Evolutionary conservation across 805 yeast species (phyloP), one percentile per base, ranked within the genome.

Genomic region (Saccharomycopsis sp.): DNA sequence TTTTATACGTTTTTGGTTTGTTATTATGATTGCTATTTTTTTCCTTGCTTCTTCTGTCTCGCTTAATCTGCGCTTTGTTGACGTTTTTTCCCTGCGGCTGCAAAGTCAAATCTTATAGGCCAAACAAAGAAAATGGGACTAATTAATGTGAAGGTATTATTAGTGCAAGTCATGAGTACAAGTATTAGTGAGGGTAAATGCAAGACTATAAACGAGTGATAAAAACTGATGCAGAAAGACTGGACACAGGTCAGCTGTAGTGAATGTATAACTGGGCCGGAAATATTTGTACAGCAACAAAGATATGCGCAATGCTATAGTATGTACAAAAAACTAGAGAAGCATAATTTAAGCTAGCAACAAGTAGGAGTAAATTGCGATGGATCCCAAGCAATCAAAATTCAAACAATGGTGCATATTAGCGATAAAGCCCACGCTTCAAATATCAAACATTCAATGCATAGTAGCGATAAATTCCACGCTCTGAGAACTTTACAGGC

Each of bases 401-500:
- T n/a, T 37, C 44, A n/a, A n/a, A n/a, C n/a, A n/a, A n/a, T n/a
- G n/a, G n/a, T n/a, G n/a, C n/a, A n/a, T n/a, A n/a, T n/a, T n/a
- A n/a, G n/a, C n/a, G n/a, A n/a, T n/a, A n/a, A n/a, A n/a, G n/a
- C n/a, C n/a, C n/a, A n/a, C n/a, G n/a, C n/a, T n/a, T n/a, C n/a
- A n/a, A n/a, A n/a, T n/a, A 71, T 67, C 69, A 78, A 57, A 78
- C 76, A 63, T 80, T 81, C 59, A 81, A 68, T 8, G 84, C 77
- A 65, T 81, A 81, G 68, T 81, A 81, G 61, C 78, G 79, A 67
- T 81, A 81, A 12, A 81, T 78, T 0, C 86, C 86, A 50, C 85
- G 62, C 55, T 73, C 73, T 44, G 66, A 64, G 59, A 78, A 78
- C 61, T 78, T 82, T 29, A 73, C 79, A 0, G 85, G 84, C 79